Evolutionary conservation across 1,284 basidiomycete species (phyloP).

Genomic region (Marasmius sp.): DNA sequence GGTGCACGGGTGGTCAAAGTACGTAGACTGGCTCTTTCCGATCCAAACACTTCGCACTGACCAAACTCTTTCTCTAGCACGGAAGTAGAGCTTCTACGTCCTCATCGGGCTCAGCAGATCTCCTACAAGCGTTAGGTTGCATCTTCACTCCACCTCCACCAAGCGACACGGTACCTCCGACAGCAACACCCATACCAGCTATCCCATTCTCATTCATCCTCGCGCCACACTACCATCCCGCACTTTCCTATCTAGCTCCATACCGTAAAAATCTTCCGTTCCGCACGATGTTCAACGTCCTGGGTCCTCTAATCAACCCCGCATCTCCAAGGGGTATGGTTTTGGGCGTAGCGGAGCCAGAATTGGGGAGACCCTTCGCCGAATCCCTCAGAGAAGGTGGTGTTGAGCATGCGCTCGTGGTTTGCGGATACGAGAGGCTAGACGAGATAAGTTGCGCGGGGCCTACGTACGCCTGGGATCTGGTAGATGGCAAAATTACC

Average conservation of each 20-base stretch:
- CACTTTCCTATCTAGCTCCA: slow-evolving; percentile 83
- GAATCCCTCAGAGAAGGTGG: slow-evolving; percentile 68
- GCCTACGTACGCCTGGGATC: slow-evolving; percentile 77
- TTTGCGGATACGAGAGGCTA: slow-evolving; percentile 89
- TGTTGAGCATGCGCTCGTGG: slow-evolving; percentile 85
- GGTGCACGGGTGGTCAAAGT: slow-evolving; percentile 94
- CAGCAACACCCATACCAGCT: slow-evolving; percentile 9
- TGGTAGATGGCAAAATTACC: slow-evolving; percentile 53
- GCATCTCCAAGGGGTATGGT: slow-evolving; percentile 85
- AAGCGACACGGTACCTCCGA: neutral
- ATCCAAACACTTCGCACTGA: no score
- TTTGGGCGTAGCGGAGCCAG: slow-evolving; percentile 84
- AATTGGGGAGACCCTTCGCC: slow-evolving; percentile 86
- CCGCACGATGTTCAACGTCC: slow-evolving; percentile 95
- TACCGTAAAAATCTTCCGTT: slow-evolving; percentile 88
- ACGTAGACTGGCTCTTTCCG: no score
- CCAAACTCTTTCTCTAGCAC: slow-evolving; percentile 55
- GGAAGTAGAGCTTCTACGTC: slow-evolving; percentile 94
- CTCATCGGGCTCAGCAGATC: slow-evolving; percentile 91
- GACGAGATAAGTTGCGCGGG: slow-evolving; percentile 96
- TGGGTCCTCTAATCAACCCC: slow-evolving; percentile 95
- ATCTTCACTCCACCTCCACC: slow-evolving; percentile 68
- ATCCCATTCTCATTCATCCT: slow-evolving; percentile 8
- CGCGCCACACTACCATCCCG: slow-evolving; percentile 16
- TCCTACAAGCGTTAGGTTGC: slow-evolving; percentile 86